A percentile compares a stretch with the other conserved stretches of the same genome.
Conservation (phyloP, 2,329 filamentous ascomycete genomes). For the Fusarium subglutinans region DNA sequence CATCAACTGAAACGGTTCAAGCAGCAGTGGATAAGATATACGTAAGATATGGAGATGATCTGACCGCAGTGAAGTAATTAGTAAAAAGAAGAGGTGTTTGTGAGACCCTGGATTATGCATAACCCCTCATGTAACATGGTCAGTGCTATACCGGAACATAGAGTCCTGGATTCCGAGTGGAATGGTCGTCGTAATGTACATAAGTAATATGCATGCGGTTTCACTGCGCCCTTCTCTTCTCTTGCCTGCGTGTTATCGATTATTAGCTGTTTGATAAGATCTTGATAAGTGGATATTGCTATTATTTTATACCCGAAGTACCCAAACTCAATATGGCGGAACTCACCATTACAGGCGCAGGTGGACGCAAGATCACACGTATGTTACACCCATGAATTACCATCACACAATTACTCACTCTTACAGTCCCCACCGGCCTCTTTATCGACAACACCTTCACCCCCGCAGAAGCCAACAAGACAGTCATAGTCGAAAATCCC, state of each 20-base stretch:
- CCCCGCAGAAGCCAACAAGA: not conserved
- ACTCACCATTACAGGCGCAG: slow-evolving; percentile 3
- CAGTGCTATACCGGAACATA: not conserved
- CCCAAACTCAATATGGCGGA: not conserved
- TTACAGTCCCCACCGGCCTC: slow-evolving; percentile 18
- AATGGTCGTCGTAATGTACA: not conserved
- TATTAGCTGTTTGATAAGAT: not conserved
- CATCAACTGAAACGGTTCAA: not conserved
- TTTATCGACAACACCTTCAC: slow-evolving; percentile 23
- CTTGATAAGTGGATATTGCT: not conserved
- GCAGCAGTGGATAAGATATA: not conserved
- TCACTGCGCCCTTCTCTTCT: not conserved
- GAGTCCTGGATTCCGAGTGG: not conserved
- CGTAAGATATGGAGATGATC: not conserved
- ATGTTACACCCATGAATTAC: not conserved
- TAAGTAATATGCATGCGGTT: not conserved
- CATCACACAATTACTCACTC: not conserved
- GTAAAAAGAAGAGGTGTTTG: not conserved
- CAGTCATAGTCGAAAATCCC: slow-evolving; percentile 5
- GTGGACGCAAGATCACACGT: slow-evolving; percentile 7
- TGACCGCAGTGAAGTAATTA: not conserved
- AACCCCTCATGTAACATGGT: not conserved
- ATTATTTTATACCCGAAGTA: not conserved
- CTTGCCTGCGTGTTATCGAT: not conserved
- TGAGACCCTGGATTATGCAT: not conserved